Base-by-base conservation (phyloP, 805 yeast species). In the Soucietia sequanensis region DNA sequence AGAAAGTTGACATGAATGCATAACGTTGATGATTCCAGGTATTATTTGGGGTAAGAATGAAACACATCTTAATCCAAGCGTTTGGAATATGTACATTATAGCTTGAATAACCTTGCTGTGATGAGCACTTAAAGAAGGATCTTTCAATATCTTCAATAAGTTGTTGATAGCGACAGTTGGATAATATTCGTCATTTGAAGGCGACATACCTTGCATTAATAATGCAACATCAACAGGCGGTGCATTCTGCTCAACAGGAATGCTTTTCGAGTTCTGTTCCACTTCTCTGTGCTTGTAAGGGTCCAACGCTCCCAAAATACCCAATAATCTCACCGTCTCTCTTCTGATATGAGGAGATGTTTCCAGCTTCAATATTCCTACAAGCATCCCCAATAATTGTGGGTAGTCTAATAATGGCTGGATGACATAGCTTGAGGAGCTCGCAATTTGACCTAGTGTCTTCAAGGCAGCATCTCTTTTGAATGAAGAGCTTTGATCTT, bases 71-170 rank as follows among this genome's bases (percentile, higher is more conserved):
- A 85, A 68, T 0, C 97, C 96, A 42, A 93, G 68, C 1, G 95
- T 83, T 56, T 85, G 88, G 68, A 90, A 90, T 30, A 93, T 90
- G 47, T 84, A 81, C 76, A 89, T 84, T 27, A 93, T 83, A 0
- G 98, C 95, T 49, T 90, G 96, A n/a, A 90, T 86, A 18, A 89
- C 95, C 13, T 87, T 82, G 3, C 90, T 84, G 54, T 93, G 98
- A 53, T 90, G 95, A 0, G 84, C 70, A 7, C 87, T 81, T 37
- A 91, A 68, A 0, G 97, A 86, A 0, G 85, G 78, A 57, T 93
- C 99, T 44, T 83, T 82, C 27, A 93, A 62, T 13, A 93, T 83
- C 41, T 82, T 86, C 79, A 90, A 75, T 41, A 93, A 63, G 5
- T 90, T 86, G 29, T 80, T 80, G 28, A 93, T 86, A 1, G 91